Conservation (phyloP, 306 rosid species). For the Arachis stenosperma region DNA sequence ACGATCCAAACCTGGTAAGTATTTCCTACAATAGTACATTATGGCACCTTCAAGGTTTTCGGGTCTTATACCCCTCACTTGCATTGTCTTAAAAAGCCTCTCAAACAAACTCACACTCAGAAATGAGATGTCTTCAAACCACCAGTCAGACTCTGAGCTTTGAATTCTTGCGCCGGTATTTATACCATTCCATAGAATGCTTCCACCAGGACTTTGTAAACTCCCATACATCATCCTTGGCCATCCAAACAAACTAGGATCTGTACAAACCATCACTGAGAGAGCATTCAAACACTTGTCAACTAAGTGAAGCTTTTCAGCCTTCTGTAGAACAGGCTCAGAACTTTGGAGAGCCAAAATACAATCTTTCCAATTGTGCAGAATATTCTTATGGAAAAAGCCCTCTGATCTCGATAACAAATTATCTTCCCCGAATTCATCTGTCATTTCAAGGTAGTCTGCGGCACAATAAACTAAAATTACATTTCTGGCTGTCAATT, state of each 20-base stretch:
- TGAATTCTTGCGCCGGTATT: constrained; percentile 90
- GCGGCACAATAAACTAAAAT: constrained; percentile 72
- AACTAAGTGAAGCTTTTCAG: constrained; percentile 72
- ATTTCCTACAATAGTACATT: constrained; percentile 82
- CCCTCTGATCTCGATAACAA: constrained; percentile 70
- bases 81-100: constrained; percentile 87
- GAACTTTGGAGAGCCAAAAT: constrained; percentile 88
- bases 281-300: constrained; percentile 76
- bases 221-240: constrained; percentile 99
- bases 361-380: constrained; percentile 91
- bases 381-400: constrained; percentile 67
- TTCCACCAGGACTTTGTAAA: constrained; percentile 97
- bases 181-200: constrained; percentile 96
- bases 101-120: constrained; percentile 77
- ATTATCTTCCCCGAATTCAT: constrained; percentile 83
- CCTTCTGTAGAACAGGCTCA: constrained; percentile 62
- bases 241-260: constrained; percentile 97
- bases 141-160: constrained; percentile 93
- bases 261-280: constrained; percentile 91
- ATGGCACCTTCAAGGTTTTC: constrained; percentile 80
- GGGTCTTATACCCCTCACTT: constrained; percentile 74
- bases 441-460: constrained; percentile 90
- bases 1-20: constrained; percentile 87
- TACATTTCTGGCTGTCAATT: constrained; percentile 77
- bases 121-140: constrained; percentile 97